phyloP scores from a whole-genome alignment of 495 filamentous ascomycete species.

The Hypoxylon trugodes region DNA sequence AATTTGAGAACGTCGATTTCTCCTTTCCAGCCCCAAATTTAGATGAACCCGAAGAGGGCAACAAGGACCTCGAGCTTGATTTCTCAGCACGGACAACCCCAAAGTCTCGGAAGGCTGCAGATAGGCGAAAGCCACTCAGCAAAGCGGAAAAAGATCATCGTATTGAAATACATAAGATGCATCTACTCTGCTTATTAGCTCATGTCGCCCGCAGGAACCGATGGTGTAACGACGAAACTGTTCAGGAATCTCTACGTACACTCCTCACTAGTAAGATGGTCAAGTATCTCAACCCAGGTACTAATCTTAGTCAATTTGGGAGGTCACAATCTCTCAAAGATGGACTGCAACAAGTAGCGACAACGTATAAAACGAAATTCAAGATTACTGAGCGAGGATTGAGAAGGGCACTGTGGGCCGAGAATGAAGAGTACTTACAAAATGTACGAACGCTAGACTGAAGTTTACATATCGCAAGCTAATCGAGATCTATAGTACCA shows the following conservation, averaged over 20 bases:
- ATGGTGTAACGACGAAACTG: conserved; percentile 84
- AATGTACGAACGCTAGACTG: conserved; percentile 53
- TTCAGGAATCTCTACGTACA: conserved; percentile 67
- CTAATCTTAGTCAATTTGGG: conserved; percentile 71
- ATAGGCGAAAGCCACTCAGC: conserved; percentile 69
- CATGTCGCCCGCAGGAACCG: conserved; percentile 79
- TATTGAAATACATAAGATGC: conserved; percentile 82
- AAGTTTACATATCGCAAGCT: conserved; percentile 27
- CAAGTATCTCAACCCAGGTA: conserved; percentile 69
- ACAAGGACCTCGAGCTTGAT: conserved; percentile 68
- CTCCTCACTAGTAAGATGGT: conserved; percentile 68
- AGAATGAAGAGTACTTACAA: conserved; percentile 66
- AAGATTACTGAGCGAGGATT: conserved; percentile 74
- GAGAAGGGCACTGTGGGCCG: conserved; percentile 74
- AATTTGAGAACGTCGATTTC: conserved; percentile 51
- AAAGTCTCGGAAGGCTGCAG: conserved; percentile 37
- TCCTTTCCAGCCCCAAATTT: conserved; percentile 23
- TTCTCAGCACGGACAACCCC: conserved; percentile 53
- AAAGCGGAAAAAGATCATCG: conserved; percentile 75
- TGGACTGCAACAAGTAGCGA: conserved; percentile 73
- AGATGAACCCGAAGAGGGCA: conserved; percentile 46
- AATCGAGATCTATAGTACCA: conserved; percentile 51
- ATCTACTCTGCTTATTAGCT: conserved; percentile 80
- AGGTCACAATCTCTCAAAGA: conserved; percentile 77
- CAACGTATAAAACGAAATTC: conserved; percentile 73